Evolutionary conservation across 345 rosid species (phyloP).

Genomic region (Eucalyptus albens): DNA sequence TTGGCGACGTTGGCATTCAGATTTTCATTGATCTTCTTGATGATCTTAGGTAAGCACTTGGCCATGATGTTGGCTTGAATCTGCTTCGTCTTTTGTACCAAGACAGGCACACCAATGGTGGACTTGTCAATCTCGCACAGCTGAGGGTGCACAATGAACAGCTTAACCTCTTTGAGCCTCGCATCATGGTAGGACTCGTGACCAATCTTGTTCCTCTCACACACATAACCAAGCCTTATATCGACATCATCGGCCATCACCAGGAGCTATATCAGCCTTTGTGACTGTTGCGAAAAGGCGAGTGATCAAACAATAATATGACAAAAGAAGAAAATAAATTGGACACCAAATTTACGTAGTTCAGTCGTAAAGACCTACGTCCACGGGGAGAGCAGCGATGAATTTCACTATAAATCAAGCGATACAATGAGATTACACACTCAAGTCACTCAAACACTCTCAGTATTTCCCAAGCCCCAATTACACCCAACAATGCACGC

Average conservation of each 20-base stretch:
- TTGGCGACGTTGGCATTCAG: neutral
- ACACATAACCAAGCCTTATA: constrained; percentile 24
- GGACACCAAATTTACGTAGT: too few relatives aligned
- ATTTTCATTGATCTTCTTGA: constrained; percentile 14
- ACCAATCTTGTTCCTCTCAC: constrained; percentile 27
- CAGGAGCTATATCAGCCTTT: neutral
- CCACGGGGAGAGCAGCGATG: too few relatives aligned
- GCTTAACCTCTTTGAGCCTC: neutral
- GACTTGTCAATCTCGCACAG: constrained; percentile 17
- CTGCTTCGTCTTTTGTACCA: constrained; percentile 12
- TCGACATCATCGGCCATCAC: constrained; percentile 32
- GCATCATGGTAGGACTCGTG: constrained; percentile 21
- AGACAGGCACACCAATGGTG: constrained; percentile 14
- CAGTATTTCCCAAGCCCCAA: too few relatives aligned
- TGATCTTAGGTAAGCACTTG: constrained; percentile 9
- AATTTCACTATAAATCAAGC: too few relatives aligned
- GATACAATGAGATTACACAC: too few relatives aligned
- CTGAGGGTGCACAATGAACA: constrained; percentile 3
- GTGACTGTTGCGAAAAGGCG: too few relatives aligned
- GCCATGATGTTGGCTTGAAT: constrained; percentile 16
- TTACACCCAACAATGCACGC: too few relatives aligned
- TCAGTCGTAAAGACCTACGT: too few relatives aligned
- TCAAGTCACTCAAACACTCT: too few relatives aligned
- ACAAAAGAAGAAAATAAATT: too few relatives aligned
- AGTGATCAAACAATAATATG: too few relatives aligned